phyloP scores from a whole-genome alignment of 805 yeast species.

The Teunomyces pallodes region DNA sequence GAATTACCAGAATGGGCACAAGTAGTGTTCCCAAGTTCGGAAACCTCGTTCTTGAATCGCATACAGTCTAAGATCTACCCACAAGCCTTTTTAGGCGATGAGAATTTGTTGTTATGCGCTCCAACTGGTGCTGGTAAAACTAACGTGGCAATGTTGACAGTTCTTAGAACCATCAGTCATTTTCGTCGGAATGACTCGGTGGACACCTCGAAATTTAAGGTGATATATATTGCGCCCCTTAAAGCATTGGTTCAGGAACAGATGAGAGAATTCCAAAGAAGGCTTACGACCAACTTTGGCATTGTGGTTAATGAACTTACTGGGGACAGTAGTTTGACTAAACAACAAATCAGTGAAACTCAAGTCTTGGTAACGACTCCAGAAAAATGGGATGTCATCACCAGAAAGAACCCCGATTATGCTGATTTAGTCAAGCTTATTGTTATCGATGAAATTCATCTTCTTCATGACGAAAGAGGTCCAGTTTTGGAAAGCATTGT shows the following conservation, averaged over 20 bases:
- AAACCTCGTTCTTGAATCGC: constrained; percentile 67
- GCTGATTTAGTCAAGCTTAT: constrained; percentile 60
- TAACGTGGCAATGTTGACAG: constrained; percentile 87
- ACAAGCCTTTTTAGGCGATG: constrained; percentile 67
- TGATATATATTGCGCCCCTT: constrained; percentile 88
- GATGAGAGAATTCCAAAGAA: constrained; percentile 76
- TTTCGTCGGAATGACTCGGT: constrained; percentile 43
- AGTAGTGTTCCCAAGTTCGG: constrained; percentile 65
- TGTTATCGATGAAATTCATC: constrained; percentile 89
- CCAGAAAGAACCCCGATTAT: constrained; percentile 75
- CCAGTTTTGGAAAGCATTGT: constrained; percentile 90
- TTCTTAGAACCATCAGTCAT: constrained; percentile 59
- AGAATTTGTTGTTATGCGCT: constrained; percentile 82
- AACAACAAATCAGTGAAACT: constrained; percentile 70
- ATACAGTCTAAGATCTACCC: constrained; percentile 84
- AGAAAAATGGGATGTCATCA: constrained; percentile 95
- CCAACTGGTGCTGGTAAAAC: constrained; percentile 99
- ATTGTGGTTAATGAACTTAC: constrained; percentile 80
- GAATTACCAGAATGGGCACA: constrained; percentile 82
- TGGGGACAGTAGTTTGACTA: constrained; percentile 81
- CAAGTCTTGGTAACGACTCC: constrained; percentile 92
- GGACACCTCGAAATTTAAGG: constrained; percentile 57
- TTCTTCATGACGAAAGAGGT: constrained; percentile 91
- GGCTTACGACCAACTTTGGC: constrained; percentile 59
- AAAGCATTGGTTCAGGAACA: constrained; percentile 96